Evolutionary conservation across 1,284 basidiomycete species (phyloP).

Genomic region (Ustanciosporium gigantosporum): DNA sequence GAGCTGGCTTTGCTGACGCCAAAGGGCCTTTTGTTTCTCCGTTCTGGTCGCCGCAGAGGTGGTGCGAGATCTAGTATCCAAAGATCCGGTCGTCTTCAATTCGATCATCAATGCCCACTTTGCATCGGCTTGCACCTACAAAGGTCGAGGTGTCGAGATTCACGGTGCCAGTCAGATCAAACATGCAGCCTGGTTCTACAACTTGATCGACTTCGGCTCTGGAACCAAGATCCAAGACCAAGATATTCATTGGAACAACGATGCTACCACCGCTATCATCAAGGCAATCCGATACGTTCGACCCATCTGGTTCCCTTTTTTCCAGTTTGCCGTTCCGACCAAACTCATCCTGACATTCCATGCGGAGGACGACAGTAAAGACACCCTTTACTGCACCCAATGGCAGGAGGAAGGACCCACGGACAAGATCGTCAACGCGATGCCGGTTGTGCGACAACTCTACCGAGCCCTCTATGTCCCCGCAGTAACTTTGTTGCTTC

Average conservation of each 20-base stretch:
- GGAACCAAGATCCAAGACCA: slow-evolving; percentile 19
- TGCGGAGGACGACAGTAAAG: slow-evolving; percentile 11
- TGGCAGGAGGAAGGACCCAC: slow-evolving; percentile 39
- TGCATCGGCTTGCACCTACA: slow-evolving; percentile 25
- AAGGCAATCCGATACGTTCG: slow-evolving; percentile 29
- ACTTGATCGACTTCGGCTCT: slow-evolving; percentile 34
- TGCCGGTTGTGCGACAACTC: slow-evolving; percentile 15
- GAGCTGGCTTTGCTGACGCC: no score
- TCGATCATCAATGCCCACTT: slow-evolving; percentile 45
- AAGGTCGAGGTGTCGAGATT: slow-evolving; percentile 42
- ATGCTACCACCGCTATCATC: slow-evolving; percentile 24
- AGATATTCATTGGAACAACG: slow-evolving; percentile 33
- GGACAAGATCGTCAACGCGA: slow-evolving; percentile 8
- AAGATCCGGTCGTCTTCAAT: slow-evolving; percentile 41
- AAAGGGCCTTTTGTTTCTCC: no score
- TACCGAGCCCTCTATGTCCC: slow-evolving; percentile 25
- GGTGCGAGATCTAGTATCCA: slow-evolving; percentile 27
- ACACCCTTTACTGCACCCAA: slow-evolving; percentile 38
- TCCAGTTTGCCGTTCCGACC: slow-evolving; percentile 35
- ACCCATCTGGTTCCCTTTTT: slow-evolving; percentile 39
- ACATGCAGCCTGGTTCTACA: slow-evolving; percentile 34
- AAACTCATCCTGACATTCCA: slow-evolving; percentile 26
- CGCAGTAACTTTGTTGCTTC: slow-evolving; percentile 19
- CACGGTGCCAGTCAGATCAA: slow-evolving; percentile 38
- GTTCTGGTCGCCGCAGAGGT: slow-evolving; percentile 19